Base-by-base conservation (phyloP, 2,329 filamentous ascomycete genomes). In the Aspergillus candidus region DNA sequence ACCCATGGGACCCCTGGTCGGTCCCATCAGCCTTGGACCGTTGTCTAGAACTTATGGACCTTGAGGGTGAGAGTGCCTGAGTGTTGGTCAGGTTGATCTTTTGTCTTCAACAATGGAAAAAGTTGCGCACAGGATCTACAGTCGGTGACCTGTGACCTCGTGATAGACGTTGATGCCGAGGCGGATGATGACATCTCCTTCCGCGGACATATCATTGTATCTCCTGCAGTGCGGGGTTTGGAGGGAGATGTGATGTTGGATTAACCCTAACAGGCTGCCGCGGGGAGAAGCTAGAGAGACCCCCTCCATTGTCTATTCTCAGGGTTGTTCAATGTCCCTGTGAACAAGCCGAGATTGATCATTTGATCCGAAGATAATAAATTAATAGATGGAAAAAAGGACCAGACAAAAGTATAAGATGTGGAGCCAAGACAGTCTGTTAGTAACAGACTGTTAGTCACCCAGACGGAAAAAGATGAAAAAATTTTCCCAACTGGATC, bases 201-300 rank as follows among this genome's bases (percentile, higher is more conserved):
- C 57, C 57, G 54, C 56, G 48, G 45, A 44, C 15, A 15, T 15
- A 15, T 15, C 15, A 40, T 49, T 47, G 45, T 38, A 46, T 52
- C 43, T 42, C 44, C 33, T 56, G 51, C 46, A 54, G 52, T 62
- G 60, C 60, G 60, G 59, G 45, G 50, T 38, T 35, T 43, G 22
- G 35, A 42, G 38, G 31, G 22, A 13, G 29, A 39, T 14, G 17
- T 41, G 43, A 32, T 17, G 31, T 13, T 17, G 10, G 11, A 15
- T 38, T 27, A 8, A 27, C 22, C 22, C 4, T 27, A 45, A 27
- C 6, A 27, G 22, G 22, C 22, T 27, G 8, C 22, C 6, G 22
- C 22, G 22, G 22, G 14, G 36, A 38, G 36, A 38, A 27, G 18
- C 11, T 12, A 27, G 22, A 27, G 7, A 10, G 22, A 27, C 22